Base-by-base conservation (phyloP, 106 monocot genomes). In the Allium sativum region DNA sequence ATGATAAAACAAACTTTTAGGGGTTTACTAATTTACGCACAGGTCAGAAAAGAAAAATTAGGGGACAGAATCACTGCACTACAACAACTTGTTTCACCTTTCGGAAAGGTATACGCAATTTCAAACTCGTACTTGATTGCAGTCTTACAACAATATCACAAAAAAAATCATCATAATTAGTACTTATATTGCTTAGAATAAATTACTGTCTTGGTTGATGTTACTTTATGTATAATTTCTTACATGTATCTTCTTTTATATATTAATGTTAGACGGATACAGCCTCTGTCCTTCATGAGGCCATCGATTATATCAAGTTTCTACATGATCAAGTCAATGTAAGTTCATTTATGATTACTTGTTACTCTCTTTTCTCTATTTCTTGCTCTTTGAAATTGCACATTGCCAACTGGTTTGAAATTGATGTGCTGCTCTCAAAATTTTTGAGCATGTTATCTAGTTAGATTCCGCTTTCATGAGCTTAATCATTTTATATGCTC, bases 291-390 rank as follows among this genome's bases (percentile, higher is more conserved):
- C 86, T 91, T 41, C 74, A 80, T 44, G 90, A 91, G 56, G 86
- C 85, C 47, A 86, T 91, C 44, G 82, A 83, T 14, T 91, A 91
- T 70, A 91, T 91, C 62, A 91, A 91, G 71, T 91, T 80, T 73
- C 90, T 91, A 66, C 90, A 91, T 69, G 82, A 83, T 19, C 90
- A 91, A 86, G 82, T 91, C 62, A 67, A 68, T 71, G 90, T 91
- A 80, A 67, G 82, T 31, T 31, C 2, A 0, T 31, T 31, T 31
- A 31, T 31, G 2, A 31, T 31, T 0, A 31, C 31, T 31, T 31
- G 31, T 31, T 31, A 66, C 20, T 0, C 13, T 12, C 6, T 14
- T 61, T 61, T 15, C 42, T 59, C 47, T 47, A 8, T 47, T 8
- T 8, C 47, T 47, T 47, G 12, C 47, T 8, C 8, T 47, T 8